phyloP scores from a whole-genome alignment of 305 asterid species.

The Rubia occidens region DNA sequence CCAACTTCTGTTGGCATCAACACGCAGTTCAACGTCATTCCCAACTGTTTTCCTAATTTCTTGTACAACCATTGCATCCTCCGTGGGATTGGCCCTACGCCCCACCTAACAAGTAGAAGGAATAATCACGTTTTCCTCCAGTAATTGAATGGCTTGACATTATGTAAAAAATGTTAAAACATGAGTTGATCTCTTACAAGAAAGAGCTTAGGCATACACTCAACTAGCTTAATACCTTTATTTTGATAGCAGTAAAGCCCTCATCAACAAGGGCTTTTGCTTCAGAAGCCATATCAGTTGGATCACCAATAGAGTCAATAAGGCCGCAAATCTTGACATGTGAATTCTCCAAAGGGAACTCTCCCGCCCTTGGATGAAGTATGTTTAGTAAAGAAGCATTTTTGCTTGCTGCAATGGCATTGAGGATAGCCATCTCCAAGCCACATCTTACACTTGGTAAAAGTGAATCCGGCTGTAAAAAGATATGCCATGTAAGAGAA shows the following conservation, averaged over 20 bases:
- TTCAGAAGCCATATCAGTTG: slow-evolving; percentile 56
- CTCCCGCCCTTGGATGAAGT: slow-evolving; percentile 43
- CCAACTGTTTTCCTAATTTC: slow-evolving; percentile 83
- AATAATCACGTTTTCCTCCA: slow-evolving; percentile 9
- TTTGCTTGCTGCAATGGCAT: slow-evolving; percentile 64
- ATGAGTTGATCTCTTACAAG: neutral
- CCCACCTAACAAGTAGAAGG: slow-evolving; percentile 51
- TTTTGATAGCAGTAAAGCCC: slow-evolving; percentile 78
- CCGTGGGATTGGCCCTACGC: slow-evolving; percentile 56
- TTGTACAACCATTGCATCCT: slow-evolving; percentile 69
- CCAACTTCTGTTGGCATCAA: slow-evolving; percentile 89
- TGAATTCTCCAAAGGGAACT: slow-evolving; percentile 25
- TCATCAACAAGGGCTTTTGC: slow-evolving; percentile 66
- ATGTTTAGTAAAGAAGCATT: slow-evolving; percentile 52
- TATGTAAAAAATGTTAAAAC: neutral
- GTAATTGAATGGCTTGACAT: neutral
- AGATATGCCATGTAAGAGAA: slow-evolving; percentile 19
- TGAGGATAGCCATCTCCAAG: slow-evolving; percentile 88
- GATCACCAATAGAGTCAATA: slow-evolving; percentile 67
- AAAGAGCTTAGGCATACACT: neutral
- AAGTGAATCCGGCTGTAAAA: slow-evolving; percentile 67
- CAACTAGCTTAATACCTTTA: slow-evolving; percentile 42
- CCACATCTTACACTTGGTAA: slow-evolving; percentile 94
- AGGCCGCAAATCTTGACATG: slow-evolving; percentile 72
- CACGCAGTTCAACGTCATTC: slow-evolving; percentile 55